Evolutionary conservation across 352 stramenopile species (phyloP), one percentile per base, ranked within the genome.

Genomic region (Lagenidium giganteum): DNA sequence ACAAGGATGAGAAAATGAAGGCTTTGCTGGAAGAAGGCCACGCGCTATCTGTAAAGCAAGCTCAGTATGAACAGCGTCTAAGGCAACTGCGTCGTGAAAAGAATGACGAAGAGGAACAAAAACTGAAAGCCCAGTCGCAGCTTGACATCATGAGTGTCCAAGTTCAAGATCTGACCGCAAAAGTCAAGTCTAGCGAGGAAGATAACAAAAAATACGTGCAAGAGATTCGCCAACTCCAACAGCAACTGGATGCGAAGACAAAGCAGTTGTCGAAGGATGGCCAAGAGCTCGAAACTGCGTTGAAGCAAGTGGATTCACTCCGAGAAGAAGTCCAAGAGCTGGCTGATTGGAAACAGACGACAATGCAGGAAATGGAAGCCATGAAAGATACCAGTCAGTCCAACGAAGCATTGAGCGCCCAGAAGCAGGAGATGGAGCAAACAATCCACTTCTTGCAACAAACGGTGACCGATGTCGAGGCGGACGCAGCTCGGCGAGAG

Each of bases 1-100:
- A 84, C 24, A 87, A 87, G 29, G 74, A 87, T 29, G 64, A 75
- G 26, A 75, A 80, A 43, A 42, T 87, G 13, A 61, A 58, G 42
- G 66, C 51, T 4, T 38, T 87, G 13, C 45, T 87, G 3, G 69
- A 80, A 23, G 74, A 87, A 59, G 74, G 74, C 3, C 63, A 85
- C 23, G 57, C 71, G 13, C 51, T 87, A 3, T 85, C 71, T 3
- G 54, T 85, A 5, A 87, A 87, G 52, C 69, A 83, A 39, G 60
- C 65, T 20, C 72, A 84, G 42, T 59, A 71, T 22, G 74, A 87
- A 31, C 60, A 76, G 23, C 58, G 74, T n/a, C 44, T 85, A 24
- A 69, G 75, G 1, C 45, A 62, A 13, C 31, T 87, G 1, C 69
- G 75, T 20, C 82, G 79, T 32, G 75, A 87, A 42, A 85, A 83